Base-by-base conservation (phyloP, 208 protist genomes). In the Acanthamoeba sp. region DNA sequence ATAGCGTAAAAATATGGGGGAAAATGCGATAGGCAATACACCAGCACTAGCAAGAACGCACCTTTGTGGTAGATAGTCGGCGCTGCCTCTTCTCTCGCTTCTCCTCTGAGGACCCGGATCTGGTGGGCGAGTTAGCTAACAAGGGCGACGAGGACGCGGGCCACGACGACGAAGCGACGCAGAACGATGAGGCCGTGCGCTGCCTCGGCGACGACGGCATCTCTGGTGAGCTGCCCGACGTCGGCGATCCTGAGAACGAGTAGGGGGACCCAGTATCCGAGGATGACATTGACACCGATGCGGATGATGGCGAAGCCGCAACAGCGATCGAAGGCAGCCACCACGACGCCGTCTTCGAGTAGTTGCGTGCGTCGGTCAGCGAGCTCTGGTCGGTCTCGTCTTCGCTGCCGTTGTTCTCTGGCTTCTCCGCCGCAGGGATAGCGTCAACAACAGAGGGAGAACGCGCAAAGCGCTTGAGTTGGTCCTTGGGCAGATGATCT, bases 261-360 rank as follows among this genome's bases (percentile, higher is more conserved):
- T n/a, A 29, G 7, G 73, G 14, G 3, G 73, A 84, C 1, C 20
- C 22, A 4, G 73, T 34, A 16, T n/a, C 7, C 1, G 73, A 84
- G 2, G 40, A 84, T 7, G 42, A 32, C 69, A 50, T 22, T 5
- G 84, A 57, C 38, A 48, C 9, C 16, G 4, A 50, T 9, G 55
- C 3, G 18, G 55, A 64, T 29, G 62, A 69, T 5, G 48, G 16
- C 29, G 82, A 57, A 1, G 45, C 20, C 40, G 57, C 52, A 16
- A 91, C 29, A 10, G 27, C 29, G 57, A 91, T 66, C n/a, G 85
- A 66, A n/a, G 85, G 85, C 36, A 91, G 85, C 85, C 85, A 91
- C 85, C 85, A 91, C 18, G 50, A 71, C 12, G 85, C 85, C 18
- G 52, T 73, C 62, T 73, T 91, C 24, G 85, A 64, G n/a, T 91